A percentile compares a stretch with the other conserved stretches of the same genome.
Evolutionary conservation across 176 grass and related monocot genomes (phyloP).

Genomic region (Guadua angustifolia): DNA sequence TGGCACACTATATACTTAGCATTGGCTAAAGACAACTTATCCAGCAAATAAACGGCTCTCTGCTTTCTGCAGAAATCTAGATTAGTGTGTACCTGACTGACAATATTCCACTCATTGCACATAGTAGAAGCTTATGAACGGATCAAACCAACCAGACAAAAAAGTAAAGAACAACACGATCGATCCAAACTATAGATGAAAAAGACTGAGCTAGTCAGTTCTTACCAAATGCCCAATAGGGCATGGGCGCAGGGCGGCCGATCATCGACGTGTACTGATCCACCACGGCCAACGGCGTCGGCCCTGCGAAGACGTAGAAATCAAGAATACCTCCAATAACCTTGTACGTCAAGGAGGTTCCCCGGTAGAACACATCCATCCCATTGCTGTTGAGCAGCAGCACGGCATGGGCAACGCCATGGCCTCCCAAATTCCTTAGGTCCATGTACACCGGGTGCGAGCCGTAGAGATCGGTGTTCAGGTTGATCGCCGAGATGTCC

Average conservation of each 20-base stretch:
- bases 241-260: slow-evolving; percentile 86
- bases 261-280: slow-evolving; percentile 88
- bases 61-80: not conserved
- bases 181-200: not conserved
- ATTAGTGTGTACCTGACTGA: not conserved
- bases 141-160: not conserved
- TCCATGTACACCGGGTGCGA: slow-evolving; percentile 95
- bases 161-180: not conserved
- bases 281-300: slow-evolving; percentile 69
- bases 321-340: slow-evolving; percentile 85
- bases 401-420: slow-evolving; percentile 72
- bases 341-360: slow-evolving; percentile 81
- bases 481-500: slow-evolving; percentile 78
- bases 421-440: slow-evolving; percentile 56
- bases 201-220: not conserved
- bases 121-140: not conserved
- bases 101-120: not conserved
- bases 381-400: slow-evolving; percentile 95
- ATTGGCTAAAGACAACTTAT: not conserved
- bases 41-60: not conserved
- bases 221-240: slow-evolving; percentile 88
- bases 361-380: slow-evolving; percentile 85
- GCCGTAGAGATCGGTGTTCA: slow-evolving; percentile 90
- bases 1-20: not conserved
- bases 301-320: slow-evolving; percentile 90